Base-by-base conservation (phyloP, 2,329 filamentous ascomycete genomes). In the Sporothrix brunneoviolacea region DNA sequence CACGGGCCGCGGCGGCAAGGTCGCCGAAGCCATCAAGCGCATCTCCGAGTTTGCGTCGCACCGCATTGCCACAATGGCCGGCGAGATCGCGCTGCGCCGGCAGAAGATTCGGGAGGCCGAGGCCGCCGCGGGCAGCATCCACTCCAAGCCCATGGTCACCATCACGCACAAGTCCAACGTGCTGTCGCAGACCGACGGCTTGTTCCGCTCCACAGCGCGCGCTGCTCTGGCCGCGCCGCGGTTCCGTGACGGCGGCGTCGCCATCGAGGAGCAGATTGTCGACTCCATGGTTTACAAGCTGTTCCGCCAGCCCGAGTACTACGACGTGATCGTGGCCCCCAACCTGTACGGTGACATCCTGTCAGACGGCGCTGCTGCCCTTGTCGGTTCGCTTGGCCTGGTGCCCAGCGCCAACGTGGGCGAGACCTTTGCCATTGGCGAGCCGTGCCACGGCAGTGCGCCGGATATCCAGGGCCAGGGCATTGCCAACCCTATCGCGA, bases 251-350 rank as follows among this genome's bases (percentile, higher is more conserved):
- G 51, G 59, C 54, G 49, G 60, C 54, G 73, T 95, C 48, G 71
- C 72, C 37, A 76, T 96, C 49, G 93, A 97, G 70, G 93, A 97
- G 77, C 93, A 98, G 74, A 98, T 98, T 60, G 91, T 98, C 56
- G 93, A 98, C 72, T 91, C 86, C 55, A 98, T 98, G 93, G 90
- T 97, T 52, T 97, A 97, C 82, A 97, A 97, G 77, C 86, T 98
- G 51, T 97, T 97, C 83, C 88, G 91, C 55, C 89, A 97, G 71
- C 93, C 93, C 38, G 79, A 85, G 63, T 86, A 85, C 64, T 98
- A 97, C 81, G 93, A 98, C 68, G 91, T 97, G 59, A 95, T 98
- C 60, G 93, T 98, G 41, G 93, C 91, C 8, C 93, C 91, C 47
- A 97, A 97, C 73, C 79, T 98, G 55, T 97, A 98, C 72, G 93